Base-by-base conservation (phyloP, 1,284 basidiomycete genomes). In the Ceratobasidium sp. region DNA sequence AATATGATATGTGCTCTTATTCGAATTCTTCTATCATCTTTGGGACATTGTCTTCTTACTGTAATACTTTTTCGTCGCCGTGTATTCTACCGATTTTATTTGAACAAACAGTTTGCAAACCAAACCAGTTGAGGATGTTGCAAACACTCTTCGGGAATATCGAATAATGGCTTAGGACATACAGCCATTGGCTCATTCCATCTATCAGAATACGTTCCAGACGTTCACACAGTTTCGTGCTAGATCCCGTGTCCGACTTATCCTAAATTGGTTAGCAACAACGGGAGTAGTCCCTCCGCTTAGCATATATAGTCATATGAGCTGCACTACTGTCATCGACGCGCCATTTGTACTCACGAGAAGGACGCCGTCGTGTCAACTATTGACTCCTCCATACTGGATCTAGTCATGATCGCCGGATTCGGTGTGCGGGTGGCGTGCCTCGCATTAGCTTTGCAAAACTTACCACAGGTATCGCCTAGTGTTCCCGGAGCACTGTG, bases 21-120 rank as follows among this genome's bases (percentile, higher is more conserved):
- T 70, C 45, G 18, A 10, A 45, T 30, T 36, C 32, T 34, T 57
- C n/a, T 36, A 21, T 52, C 28, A 30, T 26, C 36, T 50, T 32
- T 46, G 30, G 67, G 53, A 58, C 53, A 70, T 70, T 58, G 55
- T 70, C 43, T 69, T 57, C 41, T 46, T 26, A 28, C 26, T 70
- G 67, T 70, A 70, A 57, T 57, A 30, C 12, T 43, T 43, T 59
- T 45, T n/a, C n/a, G 41, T 46, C 41, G n/a, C 67, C 23, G n/a
- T 70, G 67, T 70, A 59, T 48, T 70, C 50, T 70, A 70, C 39
- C 18, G 5, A 36, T 48, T 58, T 58, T 45, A 46, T 36, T 58
- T 23, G 58, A 59, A 57, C 36, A 30, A n/a, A 57, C 36, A 12
- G 9, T 3, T 45, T 45, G 32, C n/a, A 16, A 36, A 32, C 12